phyloP scores from a whole-genome alignment of 805 yeast genomes.

The Candida koratica region DNA sequence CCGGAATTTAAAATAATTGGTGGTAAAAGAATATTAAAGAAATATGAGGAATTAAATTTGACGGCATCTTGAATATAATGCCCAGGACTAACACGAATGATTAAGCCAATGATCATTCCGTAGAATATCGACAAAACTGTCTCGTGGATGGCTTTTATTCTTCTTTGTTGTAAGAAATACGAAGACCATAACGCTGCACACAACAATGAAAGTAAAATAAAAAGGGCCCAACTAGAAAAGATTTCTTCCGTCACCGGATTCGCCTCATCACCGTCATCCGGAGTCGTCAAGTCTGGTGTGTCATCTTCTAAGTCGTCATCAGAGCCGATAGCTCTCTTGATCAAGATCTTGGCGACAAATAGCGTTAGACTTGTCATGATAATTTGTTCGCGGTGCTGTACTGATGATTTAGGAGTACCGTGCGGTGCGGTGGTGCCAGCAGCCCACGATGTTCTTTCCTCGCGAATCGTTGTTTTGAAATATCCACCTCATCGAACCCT shows the following conservation, averaged over 20 bases:
- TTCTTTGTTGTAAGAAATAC: conserved; percentile 83
- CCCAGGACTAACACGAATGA: conserved; percentile 89
- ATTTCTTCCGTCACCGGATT: conserved; percentile 93
- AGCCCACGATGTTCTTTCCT: neutral
- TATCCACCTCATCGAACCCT: conserved; percentile 5
- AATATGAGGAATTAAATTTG: conserved; percentile 89
- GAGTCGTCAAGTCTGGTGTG: conserved; percentile 37
- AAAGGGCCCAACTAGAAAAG: conserved; percentile 95
- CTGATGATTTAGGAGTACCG: neutral
- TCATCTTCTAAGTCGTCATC: conserved; percentile 36
- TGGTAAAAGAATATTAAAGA: conserved; percentile 89
- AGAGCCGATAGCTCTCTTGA: conserved; percentile 28
- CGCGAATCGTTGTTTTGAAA: conserved; percentile 6
- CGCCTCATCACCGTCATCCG: conserved; percentile 51
- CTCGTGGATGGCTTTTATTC: conserved; percentile 95
- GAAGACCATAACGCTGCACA: conserved; percentile 94
- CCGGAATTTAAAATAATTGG: conserved; percentile 97
- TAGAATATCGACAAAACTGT: conserved; percentile 93
- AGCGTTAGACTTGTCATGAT: conserved; percentile 26
- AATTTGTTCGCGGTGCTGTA: conserved; percentile 1
- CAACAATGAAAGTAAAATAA: conserved; percentile 73
- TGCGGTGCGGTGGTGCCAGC: neutral
- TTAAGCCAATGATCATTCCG: conserved; percentile 93
- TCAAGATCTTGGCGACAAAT: conserved; percentile 23
- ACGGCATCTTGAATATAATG: conserved; percentile 96